Evolutionary conservation across 2,329 filamentous ascomycete genomes (phyloP).

Genomic region (Talaromyces sp.): DNA sequence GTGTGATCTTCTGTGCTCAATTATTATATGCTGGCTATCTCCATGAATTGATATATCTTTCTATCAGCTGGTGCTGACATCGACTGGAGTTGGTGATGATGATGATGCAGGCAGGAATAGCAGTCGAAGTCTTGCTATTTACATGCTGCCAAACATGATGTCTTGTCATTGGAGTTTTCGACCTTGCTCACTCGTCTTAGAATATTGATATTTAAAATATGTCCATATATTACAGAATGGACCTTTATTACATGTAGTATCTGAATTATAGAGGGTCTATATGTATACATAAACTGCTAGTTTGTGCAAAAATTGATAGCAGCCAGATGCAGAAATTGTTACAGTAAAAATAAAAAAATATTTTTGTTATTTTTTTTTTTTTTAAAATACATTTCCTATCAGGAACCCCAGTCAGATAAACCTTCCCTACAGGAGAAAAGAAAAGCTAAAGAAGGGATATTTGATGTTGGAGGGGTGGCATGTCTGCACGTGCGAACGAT

Average conservation of each 20-base stretch:
- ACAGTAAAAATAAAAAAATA: too few species aligned
- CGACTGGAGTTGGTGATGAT: too few species aligned
- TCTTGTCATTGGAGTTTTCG: neutral
- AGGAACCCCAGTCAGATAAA: neutral
- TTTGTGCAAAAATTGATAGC: neutral
- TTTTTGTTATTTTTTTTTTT: too few species aligned
- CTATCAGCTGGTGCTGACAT: neutral
- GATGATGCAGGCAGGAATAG: neutral
- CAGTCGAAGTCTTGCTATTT: neutral
- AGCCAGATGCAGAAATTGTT: too few species aligned
- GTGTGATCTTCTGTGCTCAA: too few species aligned
- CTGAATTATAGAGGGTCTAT: too few species aligned
- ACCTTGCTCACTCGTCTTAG: neutral
- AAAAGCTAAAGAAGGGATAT: neutral
- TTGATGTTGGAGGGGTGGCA: neutral
- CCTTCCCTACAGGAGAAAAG: neutral
- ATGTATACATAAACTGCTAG: neutral
- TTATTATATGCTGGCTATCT: too few species aligned
- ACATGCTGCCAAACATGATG: neutral
- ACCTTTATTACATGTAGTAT: neutral
- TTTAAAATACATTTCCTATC: neutral
- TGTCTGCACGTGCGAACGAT: neutral
- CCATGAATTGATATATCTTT: too few species aligned
- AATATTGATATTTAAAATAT: too few species aligned
- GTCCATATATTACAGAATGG: too few species aligned